Percentiles rank a stretch among this genome's conserved stretches.
Conservation (phyloP, 176 grass and related monocot species). For the Elaeis guineensis region DNA sequence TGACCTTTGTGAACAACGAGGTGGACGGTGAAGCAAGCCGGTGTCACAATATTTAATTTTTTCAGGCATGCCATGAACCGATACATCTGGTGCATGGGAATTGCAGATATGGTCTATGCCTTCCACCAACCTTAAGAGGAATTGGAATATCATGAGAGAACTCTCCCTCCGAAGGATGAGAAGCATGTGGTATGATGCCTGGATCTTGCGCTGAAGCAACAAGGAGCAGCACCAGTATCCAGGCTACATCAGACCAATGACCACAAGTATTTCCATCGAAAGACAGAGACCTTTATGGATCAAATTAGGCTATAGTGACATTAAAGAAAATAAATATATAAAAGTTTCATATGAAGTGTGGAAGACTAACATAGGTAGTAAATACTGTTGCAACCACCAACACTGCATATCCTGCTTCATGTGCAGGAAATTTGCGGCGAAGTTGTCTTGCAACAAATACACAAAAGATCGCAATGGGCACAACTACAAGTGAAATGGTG, state of each 20-base stretch:
- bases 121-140: conserved; percentile 10
- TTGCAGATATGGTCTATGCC: conserved; percentile 53
- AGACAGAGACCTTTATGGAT: not conserved
- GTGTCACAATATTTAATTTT: conserved; percentile 77
- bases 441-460: conserved; percentile 76
- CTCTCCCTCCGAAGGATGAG: conserved; percentile 78
- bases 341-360: too few species aligned
- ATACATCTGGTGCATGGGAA: conserved; percentile 61
- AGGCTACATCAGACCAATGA: not conserved
- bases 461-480: conserved; percentile 64
- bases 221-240: conserved; percentile 85
- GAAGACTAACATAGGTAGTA: conserved; percentile 65
- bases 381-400: conserved; percentile 50
- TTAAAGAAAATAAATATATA: too few species aligned
- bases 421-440: conserved; percentile 74
- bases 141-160: conserved; percentile 50
- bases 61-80: conserved; percentile 28
- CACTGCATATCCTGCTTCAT: conserved; percentile 80
- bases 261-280: not conserved
- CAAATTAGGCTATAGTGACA: not conserved
- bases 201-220: conserved; percentile 85
- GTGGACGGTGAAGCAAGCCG: conserved; percentile 86
- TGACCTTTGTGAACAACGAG: conserved; percentile 70
- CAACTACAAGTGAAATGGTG: conserved; percentile 49
- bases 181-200: conserved; percentile 76